These are phyloP conservation scores for Eruca vesicaria DNA, from an alignment of 441 rosid species.

Conservation along the genomic window DNA sequence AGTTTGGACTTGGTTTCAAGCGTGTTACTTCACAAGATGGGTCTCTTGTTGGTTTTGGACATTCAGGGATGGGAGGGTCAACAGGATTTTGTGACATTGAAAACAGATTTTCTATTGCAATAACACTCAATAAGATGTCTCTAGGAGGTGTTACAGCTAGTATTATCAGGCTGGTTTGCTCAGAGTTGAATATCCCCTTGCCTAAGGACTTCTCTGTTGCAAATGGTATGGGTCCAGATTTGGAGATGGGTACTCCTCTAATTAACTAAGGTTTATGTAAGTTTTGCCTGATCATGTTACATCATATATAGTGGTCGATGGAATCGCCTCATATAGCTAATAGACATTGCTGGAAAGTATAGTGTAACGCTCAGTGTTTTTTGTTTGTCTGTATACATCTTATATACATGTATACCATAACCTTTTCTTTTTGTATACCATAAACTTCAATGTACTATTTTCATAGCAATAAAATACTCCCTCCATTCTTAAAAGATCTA, in stretches of 20 bases:
- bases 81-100: conserved; percentile 72
- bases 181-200: conserved; percentile 78
- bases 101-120: conserved; percentile 77
- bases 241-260: conserved; percentile 34
- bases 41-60: conserved; percentile 70
- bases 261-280: conserved; percentile 50
- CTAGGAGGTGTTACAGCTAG: conserved; percentile 62
- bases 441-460: background rate
- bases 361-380: conserved; percentile 12
- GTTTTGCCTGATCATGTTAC: conserved; percentile 19
- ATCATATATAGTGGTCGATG: background rate
- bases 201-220: conserved; percentile 51
- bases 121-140: conserved; percentile 87
- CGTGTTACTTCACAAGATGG: conserved; percentile 55
- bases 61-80: conserved; percentile 93
- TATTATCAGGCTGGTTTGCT: conserved; percentile 69
- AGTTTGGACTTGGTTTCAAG: conserved; percentile 83
- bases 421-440: no score
- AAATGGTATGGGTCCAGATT: conserved; percentile 13
- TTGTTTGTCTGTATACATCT: background rate
- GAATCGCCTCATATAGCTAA: conserved; percentile 12
- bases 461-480: conserved; percentile 5
- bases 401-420: background rate
- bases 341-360: conserved; percentile 24
- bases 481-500: no score